These are phyloP conservation scores for Pichia inconspicua DNA, from an alignment of 1,139 yeast genomes.

Conservation along the genomic window DNA sequence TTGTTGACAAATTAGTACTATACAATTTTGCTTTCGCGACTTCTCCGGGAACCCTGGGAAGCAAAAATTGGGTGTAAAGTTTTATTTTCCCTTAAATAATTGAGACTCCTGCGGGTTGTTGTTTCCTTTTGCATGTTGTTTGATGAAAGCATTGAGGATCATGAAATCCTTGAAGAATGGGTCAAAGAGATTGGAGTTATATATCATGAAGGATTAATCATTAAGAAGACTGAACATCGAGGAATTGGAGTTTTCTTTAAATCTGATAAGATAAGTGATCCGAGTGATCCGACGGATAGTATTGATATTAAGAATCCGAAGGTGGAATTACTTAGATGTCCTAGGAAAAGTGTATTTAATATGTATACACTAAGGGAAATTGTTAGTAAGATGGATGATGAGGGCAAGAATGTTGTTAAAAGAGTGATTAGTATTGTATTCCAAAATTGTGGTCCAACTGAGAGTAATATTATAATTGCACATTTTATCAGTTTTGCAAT, in stretches of 20 bases:
- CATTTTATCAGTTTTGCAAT: constrained; percentile 23
- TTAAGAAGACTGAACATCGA: constrained; percentile 16
- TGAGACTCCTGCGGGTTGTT: not conserved
- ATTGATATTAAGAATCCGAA: constrained; percentile 2
- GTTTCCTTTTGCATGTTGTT: not conserved
- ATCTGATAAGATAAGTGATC: not conserved
- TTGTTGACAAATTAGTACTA: too few species aligned
- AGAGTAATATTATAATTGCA: constrained; percentile 23
- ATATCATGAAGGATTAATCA: constrained; percentile 7
- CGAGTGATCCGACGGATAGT: constrained; percentile 22
- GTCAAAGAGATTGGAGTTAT: constrained; percentile 2
- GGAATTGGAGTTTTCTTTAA: constrained; percentile 25
- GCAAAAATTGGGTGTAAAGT: too few species aligned
- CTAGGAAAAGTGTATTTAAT: constrained; percentile 14
- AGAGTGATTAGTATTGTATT: constrained; percentile 20
- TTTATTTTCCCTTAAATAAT: too few species aligned
- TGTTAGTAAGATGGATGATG: constrained; percentile 9
- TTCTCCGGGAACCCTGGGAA: too few species aligned
- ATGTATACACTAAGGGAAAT: constrained; percentile 18
- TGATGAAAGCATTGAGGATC: not conserved
- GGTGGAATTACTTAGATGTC: constrained; percentile 21
- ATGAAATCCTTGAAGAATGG: constrained; percentile 4
- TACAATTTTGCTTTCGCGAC: too few species aligned
- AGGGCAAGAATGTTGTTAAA: constrained; percentile 19
- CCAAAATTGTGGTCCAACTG: constrained; percentile 13